Evolutionary conservation across 108 stramenopile species (phyloP), one percentile per base, ranked within the genome.

Genomic region (Nannochloropsis gaditana): DNA sequence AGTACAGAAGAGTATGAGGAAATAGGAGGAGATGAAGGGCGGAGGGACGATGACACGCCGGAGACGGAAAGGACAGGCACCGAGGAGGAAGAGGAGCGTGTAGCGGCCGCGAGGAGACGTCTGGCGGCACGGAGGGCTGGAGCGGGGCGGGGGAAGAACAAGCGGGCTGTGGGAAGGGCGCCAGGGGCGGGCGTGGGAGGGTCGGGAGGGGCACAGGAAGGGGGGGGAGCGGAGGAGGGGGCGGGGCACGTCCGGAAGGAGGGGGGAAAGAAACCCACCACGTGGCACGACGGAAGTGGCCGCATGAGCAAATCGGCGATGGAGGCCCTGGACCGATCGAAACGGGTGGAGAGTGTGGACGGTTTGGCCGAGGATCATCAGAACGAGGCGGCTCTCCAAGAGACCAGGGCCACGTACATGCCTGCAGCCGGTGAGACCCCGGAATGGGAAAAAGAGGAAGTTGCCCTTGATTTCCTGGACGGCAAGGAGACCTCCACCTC

Each of bases 371-470:
- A 47, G 41, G 86, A 47, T 9, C 83, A 80, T 11, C 45, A 87
- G 11, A 88, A 89, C 31, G 87, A 19, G 9, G 47, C 43, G 80
- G 43, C 45, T 2, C 44, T 91, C 45, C 45, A 73, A 11, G 95
- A 97, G 87, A 95, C 95, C 21, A 85, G 94, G 42, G 94, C 92
- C 11, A 94, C 95, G 41, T 96, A 95, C 91, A 85, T 96, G 84
- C 96, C 96, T 5, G 89, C 90, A 2, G 89, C 91, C 31, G 94
- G 93, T 11, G 97, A 98, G 86, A 89, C 91, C 80, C 91, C 92
- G 17, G 91, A 92, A 5, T 94, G 93, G 92, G 91, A 93, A 50
- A 92, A 93, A 50, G 92, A 93, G 41, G 85, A 88, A 90, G 86
- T 90, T 45, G 90, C 90, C n/a, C 91, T 89, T 19, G 91, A 87